phyloP scores from a whole-genome alignment of 768 basidiomycete genomes.

The Dendrothele bispora region DNA sequence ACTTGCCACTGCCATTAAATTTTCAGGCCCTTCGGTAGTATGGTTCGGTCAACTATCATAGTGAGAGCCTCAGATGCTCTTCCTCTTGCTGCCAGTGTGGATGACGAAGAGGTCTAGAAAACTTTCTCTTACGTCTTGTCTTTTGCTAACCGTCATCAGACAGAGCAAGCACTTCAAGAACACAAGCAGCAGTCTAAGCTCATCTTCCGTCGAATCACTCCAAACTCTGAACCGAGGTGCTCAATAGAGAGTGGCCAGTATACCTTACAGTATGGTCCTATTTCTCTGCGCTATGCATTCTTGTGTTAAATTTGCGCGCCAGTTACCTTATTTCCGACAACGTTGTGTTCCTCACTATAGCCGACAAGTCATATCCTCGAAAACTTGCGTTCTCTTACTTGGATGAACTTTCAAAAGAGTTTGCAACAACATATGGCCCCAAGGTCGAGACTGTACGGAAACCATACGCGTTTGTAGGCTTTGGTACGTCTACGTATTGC shows the following conservation, averaged over 20 bases:
- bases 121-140: neutral
- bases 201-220: conserved; percentile 90
- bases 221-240: conserved; percentile 93
- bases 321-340: conserved; percentile 96
- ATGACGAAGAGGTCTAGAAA: conserved; percentile 84
- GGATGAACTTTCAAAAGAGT: conserved; percentile 96
- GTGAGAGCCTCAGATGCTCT: conserved; percentile 85
- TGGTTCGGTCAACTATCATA: conserved; percentile 88
- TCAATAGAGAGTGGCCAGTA: conserved; percentile 95
- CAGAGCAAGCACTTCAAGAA: conserved; percentile 90
- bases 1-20: too few species aligned
- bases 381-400: conserved; percentile 98
- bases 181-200: conserved; percentile 99
- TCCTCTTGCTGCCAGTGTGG: conserved; percentile 92
- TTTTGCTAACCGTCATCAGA: conserved; percentile 46
- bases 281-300: conserved; percentile 2
- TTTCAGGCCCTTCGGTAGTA: conserved; percentile 29
- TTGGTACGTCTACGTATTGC: conserved; percentile 59
- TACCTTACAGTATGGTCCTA: conserved; percentile 76
- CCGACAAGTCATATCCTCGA: conserved; percentile 95
- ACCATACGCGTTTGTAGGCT: conserved; percentile 99
- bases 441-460: conserved; percentile 91
- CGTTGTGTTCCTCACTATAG: conserved; percentile 93
- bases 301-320: conserved; percentile 11
- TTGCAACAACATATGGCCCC: conserved; percentile 86